A percentile compares a stretch with the other conserved stretches of the same genome.
These are phyloP conservation scores for Apiotrichum siamense DNA, from an alignment of 1,284 basidiomycete species.

Conservation along the genomic window DNA sequence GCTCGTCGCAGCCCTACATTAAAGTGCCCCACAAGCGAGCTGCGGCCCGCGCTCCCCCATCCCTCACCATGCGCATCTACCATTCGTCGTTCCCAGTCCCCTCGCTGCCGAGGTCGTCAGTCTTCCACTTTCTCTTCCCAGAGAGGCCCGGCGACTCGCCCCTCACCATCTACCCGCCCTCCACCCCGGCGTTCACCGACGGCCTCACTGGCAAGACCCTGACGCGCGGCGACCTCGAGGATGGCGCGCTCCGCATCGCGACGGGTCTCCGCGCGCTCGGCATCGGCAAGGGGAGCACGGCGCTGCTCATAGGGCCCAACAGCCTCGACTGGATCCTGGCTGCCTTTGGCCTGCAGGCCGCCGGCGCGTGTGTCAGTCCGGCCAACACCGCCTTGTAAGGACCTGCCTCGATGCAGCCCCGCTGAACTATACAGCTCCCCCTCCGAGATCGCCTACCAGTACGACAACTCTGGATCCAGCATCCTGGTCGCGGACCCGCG, in stretches of 20 bases:
- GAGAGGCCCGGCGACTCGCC: not conserved
- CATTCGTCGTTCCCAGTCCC: constrained; percentile 19
- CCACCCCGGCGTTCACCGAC: constrained; percentile 59
- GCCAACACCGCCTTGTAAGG: constrained; percentile 38
- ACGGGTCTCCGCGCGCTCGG: constrained; percentile 50
- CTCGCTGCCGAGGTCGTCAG: constrained; percentile 24
- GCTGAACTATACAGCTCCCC: constrained; percentile 9
- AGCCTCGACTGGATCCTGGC: constrained; percentile 59
- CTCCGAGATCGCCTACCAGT: constrained; percentile 42
- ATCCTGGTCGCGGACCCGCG: constrained; percentile 56
- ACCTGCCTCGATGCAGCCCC: constrained; percentile 22
- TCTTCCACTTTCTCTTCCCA: constrained; percentile 3
- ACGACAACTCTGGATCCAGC: constrained; percentile 54
- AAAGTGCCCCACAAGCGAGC: no score
- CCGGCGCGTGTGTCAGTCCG: constrained; percentile 30
- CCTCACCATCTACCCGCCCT: constrained; percentile 25
- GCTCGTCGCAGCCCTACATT: no score
- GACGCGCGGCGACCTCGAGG: constrained; percentile 55
- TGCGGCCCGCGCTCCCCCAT: no score
- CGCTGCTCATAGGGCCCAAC: constrained; percentile 50
- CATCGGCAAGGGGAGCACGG: constrained; percentile 29
- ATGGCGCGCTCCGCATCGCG: constrained; percentile 55
- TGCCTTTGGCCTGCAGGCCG: constrained; percentile 52
- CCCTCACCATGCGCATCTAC: constrained; percentile 23
- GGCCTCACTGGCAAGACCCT: constrained; percentile 56